Base-by-base conservation (phyloP, 2,329 filamentous ascomycete species). In the Ophiocordyceps camponoti-rufipedis region DNA sequence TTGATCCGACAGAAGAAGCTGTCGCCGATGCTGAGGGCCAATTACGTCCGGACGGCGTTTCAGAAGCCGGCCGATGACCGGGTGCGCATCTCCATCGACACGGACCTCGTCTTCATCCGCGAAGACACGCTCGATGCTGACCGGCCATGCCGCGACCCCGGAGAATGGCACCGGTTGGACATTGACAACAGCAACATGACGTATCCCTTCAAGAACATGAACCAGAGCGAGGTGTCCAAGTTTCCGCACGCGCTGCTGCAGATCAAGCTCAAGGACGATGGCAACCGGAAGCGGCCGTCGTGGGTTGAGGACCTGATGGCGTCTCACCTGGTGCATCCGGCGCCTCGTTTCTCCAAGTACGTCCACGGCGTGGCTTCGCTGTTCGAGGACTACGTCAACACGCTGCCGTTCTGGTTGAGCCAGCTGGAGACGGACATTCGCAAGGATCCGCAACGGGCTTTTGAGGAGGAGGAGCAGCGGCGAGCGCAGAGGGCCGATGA, bases 301-400 rank as follows among this genome's bases (percentile, higher is more conserved):
- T 98, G 91, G 91, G 71, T 96, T 32, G 77, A 87, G 53, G 91
- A 98, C 53, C 67, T 98, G 53, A 95, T 94, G 77, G 73, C 76
- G 45, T 95, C 87, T 5, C 89, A 98, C 61, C 74, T 98, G 5
- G 84, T 98, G 50, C 87, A 94, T 58, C 79, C 87, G 42, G 80
- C 84, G 0, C 85, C 88, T 1, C 78, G 83, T 44, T 98, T 98
- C 66, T 95, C 87, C 55, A 98, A 98, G 62, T 98, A 96, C 54
- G 83, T 94, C 2, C 89, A 98, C 55, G 91, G 91, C 49, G 80
- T 93, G 5, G 88, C 89, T 8, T 80, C 82, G 38, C 71, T 98
- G 2, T 96, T 96, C 53, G 91, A 96, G 56, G 86, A 98, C 62
- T 78, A 94, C 56, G 88, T 98, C 61, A 96, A 96, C 65, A 88